Base-by-base conservation (phyloP, 768 basidiomycete species). In the Lyophyllum atratum region DNA sequence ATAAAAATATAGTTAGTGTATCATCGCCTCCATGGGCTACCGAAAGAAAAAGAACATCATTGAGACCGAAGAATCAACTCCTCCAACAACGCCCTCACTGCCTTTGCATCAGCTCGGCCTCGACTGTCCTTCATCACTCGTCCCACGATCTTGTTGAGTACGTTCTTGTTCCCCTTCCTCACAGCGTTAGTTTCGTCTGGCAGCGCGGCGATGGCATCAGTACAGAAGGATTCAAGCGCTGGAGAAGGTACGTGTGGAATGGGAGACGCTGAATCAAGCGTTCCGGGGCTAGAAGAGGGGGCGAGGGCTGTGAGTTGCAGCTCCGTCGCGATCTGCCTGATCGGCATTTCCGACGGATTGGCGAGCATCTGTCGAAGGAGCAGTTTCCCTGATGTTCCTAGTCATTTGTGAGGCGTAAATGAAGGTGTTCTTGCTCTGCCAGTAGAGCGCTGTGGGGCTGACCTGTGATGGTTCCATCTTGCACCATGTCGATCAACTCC, bases 111-210 rank as follows among this genome's bases (percentile, higher is more conserved):
- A 14, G 88, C 92, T 44, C 84, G 80, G 15, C 96, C 96, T 56
- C 83, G 76, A 60, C 86, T 91, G 49, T 81, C 70, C 70, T 86
- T 88, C 92, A 98, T 95, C 26, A 96, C 91, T 63, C 83, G 79
- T 0, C 95, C 95, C 1, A 95, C 78, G 43, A 98, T 78, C 59
- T 88, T 87, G 74, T 90, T 90, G 37, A 95, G 61, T 5, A 92
- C 92, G 57, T 87, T 89, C n/a, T 72, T 72, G 52, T 89, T 88
- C 0, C 95, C 95, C 17, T 75, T 74, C 15, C 81, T 80, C 37
- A 89, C 80, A 17, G 85, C 87, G 4, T 79, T 78, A 2, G 80
- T 85, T 66, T 93, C 90, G 39, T 76, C 72, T 0, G 92, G 92
- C 44, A 92, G 75, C 1, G 78, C 79, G 11, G 72, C 70, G 28